A percentile compares a stretch with the other conserved stretches of the same genome.
Conservation (phyloP, 2,329 filamentous ascomycete species). For the Trichoderma oligosporum region DNA sequence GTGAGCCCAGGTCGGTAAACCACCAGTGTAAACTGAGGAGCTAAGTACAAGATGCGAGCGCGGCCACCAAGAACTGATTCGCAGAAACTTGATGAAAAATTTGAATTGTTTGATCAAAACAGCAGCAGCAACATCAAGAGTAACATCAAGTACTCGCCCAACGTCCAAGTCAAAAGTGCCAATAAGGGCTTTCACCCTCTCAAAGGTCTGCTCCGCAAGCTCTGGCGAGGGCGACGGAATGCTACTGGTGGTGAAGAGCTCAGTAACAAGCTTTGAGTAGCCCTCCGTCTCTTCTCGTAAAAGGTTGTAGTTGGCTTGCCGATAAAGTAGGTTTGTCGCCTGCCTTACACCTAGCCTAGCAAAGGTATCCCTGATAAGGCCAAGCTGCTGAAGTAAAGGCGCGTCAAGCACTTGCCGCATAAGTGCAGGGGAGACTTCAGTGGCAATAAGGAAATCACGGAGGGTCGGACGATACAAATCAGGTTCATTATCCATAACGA, state of each 20-base stretch:
- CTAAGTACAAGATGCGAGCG: slow-evolving; percentile 49
- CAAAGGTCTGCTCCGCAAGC: slow-evolving; percentile 79
- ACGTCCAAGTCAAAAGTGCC: slow-evolving; percentile 97
- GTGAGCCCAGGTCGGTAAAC: slow-evolving; percentile 81
- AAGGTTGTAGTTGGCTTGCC: slow-evolving; percentile 95
- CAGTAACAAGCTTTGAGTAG: slow-evolving; percentile 92
- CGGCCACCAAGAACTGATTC: slow-evolving; percentile 96
- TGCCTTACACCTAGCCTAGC: slow-evolving; percentile 78
- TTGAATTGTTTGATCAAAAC: slow-evolving; percentile 87
- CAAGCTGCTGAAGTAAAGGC: slow-evolving; percentile 67
- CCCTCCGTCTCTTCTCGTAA: slow-evolving; percentile 94
- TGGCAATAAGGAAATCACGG: slow-evolving; percentile 65
- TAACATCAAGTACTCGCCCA: slow-evolving; percentile 88
- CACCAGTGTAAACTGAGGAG: slow-evolving; percentile 50
- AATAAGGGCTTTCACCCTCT: slow-evolving; percentile 88
- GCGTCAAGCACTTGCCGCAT: slow-evolving; percentile 84
- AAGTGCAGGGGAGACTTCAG: slow-evolving; percentile 64
- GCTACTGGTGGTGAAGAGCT: slow-evolving; percentile 85
- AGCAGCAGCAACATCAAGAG: slow-evolving; percentile 89
- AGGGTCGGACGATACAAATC: slow-evolving; percentile 49
- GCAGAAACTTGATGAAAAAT: slow-evolving; percentile 91
- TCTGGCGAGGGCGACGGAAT: slow-evolving; percentile 69
- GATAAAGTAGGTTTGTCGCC: slow-evolving; percentile 88
- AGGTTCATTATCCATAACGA: slow-evolving; percentile 70
- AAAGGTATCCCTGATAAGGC: slow-evolving; percentile 82